Evolutionary conservation across 1,139 yeast species (phyloP), one percentile per base, ranked within the genome.

Genomic region (Suhomyces anneliseae): DNA sequence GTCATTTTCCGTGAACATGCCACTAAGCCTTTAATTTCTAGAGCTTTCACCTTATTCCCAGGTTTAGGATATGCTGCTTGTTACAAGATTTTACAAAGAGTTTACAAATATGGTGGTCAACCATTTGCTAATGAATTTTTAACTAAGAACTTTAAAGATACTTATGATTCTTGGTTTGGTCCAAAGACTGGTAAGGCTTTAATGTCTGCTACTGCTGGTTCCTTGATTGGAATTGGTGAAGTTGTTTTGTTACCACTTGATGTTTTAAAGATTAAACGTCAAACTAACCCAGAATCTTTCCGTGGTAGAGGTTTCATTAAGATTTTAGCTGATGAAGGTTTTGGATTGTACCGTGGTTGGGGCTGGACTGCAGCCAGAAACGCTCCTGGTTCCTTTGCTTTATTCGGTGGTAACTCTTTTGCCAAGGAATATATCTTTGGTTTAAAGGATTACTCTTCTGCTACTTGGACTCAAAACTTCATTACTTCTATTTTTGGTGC

Each of bases 341-440:
- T 90, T 53, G 90, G 93, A 35, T 78, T 93, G 61, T 93, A 93
- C 76, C 82, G 97, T 68, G 99, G 99, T 57, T 92, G 98, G 96
- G 98, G 98, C 49, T 93, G 99, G 99, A 93, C 99, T 52, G 96
- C 96, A 59, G 99, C 99, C 43, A 85, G 99, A 81, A 93, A 93
- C 66, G 98, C 98, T 4, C 99, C 99, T 36, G 99, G 99, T 49
- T 90, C 97, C 3, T 93, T 93, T 65, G 97, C 98, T 11, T 78
- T 93, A 55, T 93, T 93, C 59, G 99, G 99, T 58, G 99, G 98
- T 73, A 90, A 93, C 65, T 97, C 99, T 10, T 95, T 93, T 66
- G 98, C 99, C 54, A 95, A 93, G 73, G 99, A 93, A 72, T 95
- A 90, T 74, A 82, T 93, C 52, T 84, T 89, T 61, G 93, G 93